Conservation (phyloP, 225 moss, liverwort and hornwort genomes). For the Polytrichum commune region DNA sequence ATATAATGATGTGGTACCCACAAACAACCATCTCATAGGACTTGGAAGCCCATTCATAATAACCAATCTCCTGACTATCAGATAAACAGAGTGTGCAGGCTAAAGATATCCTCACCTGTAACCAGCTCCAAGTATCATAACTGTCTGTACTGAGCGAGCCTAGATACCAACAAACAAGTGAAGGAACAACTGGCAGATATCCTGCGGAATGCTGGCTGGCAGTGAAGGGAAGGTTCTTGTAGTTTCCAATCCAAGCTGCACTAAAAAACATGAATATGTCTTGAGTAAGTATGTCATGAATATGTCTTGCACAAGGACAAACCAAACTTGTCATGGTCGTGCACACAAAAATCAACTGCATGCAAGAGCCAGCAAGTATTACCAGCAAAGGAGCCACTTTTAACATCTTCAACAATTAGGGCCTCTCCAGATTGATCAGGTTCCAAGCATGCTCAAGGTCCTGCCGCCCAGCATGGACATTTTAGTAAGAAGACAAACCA, state of each 20-base stretch:
- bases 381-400: conserved; percentile 83
- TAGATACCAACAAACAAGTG: conserved; percentile 59
- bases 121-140: conserved; percentile 15
- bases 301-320: conserved; percentile 30
- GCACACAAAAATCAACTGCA: conserved; percentile 64
- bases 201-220: conserved; percentile 66
- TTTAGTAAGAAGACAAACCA: conserved; percentile 81
- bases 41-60: conserved; percentile 20
- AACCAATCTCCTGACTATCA: conserved; percentile 22
- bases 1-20: too few relatives aligned
- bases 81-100: conserved; percentile 24
- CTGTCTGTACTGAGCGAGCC: conserved; percentile 33
- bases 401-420: conserved; percentile 68
- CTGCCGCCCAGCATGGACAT: conserved; percentile 99
- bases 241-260: conserved; percentile 74
- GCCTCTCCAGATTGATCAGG: conserved; percentile 82
- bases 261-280: conserved; percentile 63
- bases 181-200: conserved; percentile 57
- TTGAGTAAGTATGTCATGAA: conserved; percentile 59
- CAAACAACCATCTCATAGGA: too few relatives aligned
- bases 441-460: conserved; percentile 85
- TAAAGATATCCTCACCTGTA: conserved; percentile 49
- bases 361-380: conserved; percentile 94
- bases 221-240: conserved; percentile 57
- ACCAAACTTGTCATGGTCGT: conserved; percentile 58